Base-by-base conservation (phyloP, 768 basidiomycete genomes). In the Mycena amicta region DNA sequence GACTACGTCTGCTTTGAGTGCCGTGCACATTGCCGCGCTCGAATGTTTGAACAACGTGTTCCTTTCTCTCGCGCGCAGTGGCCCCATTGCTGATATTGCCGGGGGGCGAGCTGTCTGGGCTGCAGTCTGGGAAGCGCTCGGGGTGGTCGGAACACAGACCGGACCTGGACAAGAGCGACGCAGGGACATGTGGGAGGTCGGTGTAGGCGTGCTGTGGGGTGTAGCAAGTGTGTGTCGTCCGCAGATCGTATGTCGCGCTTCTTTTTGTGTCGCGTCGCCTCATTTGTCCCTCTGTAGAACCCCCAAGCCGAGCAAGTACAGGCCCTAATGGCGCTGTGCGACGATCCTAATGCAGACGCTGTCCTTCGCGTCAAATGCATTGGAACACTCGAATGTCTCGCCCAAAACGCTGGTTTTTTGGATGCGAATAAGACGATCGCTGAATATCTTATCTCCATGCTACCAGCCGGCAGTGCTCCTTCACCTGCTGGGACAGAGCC, bases 41-140 rank as follows among this genome's bases (percentile, higher is more conserved):
- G 93, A 96, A 70, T 94, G 94, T 67, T 79, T 98, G 47, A 94
- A 92, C 67, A 97, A 98, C 68, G 79, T 95, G 37, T 89, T 96
- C 66, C 77, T 95, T 31, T 87, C 93, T 3, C 78, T 90, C 13
- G 80, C 86, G 23, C 55, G 59, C 22, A 37, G 6, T 2, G 76
- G 82, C 0, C 72, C 78, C 3, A 64, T 77, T 13, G 73, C 75
- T 3, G 84, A 88, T 50, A 72, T 74, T 16, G 75, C 78, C 22
- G 76, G 72, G 2, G 89, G 87, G 13, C 69, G 67, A 18, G 72
- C 72, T 2, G 71, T 94, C 5, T 94, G 92, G 86, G 74, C 81
- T 26, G 77, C 77, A 53, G 70, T 89, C 15, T 93, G 91, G 92
- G 64, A 71, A 27, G 81, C 88, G 18, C 75, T 92, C 37, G 72